Conservation (phyloP, 2,329 filamentous ascomycete species). For the Fusarium sp. region DNA sequence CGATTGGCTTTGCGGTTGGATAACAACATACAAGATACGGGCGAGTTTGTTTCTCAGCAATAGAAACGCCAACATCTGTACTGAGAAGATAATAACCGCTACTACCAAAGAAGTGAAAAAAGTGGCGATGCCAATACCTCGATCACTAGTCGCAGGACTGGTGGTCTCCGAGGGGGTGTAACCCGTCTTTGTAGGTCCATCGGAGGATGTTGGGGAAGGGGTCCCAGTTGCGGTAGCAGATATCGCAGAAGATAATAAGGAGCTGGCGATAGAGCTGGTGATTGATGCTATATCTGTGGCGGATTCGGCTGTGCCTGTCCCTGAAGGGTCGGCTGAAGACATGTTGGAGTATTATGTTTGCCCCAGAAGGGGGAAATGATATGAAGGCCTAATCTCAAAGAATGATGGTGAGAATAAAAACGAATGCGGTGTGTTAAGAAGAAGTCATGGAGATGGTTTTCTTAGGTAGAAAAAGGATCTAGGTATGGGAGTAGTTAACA, state of each 20-base stretch:
- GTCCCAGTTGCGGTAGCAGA: constrained; percentile 25
- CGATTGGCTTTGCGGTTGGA: background rate
- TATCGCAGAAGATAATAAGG: constrained; percentile 20
- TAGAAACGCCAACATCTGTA: constrained; percentile 77
- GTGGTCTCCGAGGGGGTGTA: background rate
- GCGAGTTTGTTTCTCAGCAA: constrained; percentile 81
- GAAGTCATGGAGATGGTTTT: background rate
- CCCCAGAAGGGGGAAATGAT: constrained; percentile 29
- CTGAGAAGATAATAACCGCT: constrained; percentile 71
- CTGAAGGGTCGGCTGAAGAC: constrained; percentile 31
- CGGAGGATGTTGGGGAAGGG: constrained; percentile 3
- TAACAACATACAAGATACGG: constrained; percentile 78
- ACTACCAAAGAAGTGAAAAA: constrained; percentile 75
- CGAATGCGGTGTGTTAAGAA: background rate
- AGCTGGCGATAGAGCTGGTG: constrained; percentile 24
- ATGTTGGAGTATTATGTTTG: background rate
- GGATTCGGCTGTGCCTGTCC: constrained; percentile 22
- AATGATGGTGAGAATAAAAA: background rate
- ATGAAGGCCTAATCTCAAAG: constrained; percentile 5
- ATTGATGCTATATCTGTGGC: constrained; percentile 31
- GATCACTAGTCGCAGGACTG: constrained; percentile 56
- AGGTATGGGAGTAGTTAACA: background rate
- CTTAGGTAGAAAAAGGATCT: background rate
- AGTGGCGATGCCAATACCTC: constrained; percentile 55
- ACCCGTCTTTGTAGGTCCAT: constrained; percentile 1